Percentiles rank a stretch among this genome's conserved stretches.
Conservation (phyloP, 179 eudicot species). For the Drosera spatulata region DNA sequence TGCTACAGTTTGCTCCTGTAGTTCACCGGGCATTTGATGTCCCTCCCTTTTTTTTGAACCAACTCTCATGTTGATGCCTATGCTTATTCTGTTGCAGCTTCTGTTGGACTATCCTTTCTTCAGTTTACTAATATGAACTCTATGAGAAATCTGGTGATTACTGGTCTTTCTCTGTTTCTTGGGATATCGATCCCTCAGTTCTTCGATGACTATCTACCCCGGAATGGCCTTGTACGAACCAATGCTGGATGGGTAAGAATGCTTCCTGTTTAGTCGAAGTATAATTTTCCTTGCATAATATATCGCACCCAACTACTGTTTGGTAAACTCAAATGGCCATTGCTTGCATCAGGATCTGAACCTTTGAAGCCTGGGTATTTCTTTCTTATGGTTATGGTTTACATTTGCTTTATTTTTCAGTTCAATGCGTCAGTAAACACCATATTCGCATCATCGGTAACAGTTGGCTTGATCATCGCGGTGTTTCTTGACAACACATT, state of each 20-base stretch:
- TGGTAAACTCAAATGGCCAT: too few species aligned
- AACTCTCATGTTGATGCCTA: background rate
- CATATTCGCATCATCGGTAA: conserved; percentile 76
- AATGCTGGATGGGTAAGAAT: conserved; percentile 91
- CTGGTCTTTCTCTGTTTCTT: conserved; percentile 86
- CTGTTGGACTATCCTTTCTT: conserved; percentile 90
- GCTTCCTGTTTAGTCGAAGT: too few species aligned
- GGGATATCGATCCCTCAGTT: conserved; percentile 93
- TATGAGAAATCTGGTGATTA: conserved; percentile 90
- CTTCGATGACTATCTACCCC: conserved; percentile 49
- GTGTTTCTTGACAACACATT: conserved; percentile 91
- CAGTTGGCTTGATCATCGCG: conserved; percentile 72
- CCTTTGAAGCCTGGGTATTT: background rate
- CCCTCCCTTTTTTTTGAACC: too few species aligned
- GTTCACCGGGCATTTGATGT: too few species aligned
- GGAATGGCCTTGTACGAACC: conserved; percentile 75
- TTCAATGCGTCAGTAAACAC: conserved; percentile 87
- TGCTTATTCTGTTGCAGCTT: conserved; percentile 41
- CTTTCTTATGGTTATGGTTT: background rate
- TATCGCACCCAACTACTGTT: too few species aligned
- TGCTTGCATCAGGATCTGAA: too few species aligned
- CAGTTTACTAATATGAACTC: conserved; percentile 98
- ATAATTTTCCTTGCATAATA: too few species aligned
- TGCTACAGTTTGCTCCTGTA: conserved; percentile 9
- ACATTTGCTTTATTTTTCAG: conserved; percentile 32